phyloP scores from a whole-genome alignment of 768 basidiomycete genomes.

The Pleurotus cornucopiae region DNA sequence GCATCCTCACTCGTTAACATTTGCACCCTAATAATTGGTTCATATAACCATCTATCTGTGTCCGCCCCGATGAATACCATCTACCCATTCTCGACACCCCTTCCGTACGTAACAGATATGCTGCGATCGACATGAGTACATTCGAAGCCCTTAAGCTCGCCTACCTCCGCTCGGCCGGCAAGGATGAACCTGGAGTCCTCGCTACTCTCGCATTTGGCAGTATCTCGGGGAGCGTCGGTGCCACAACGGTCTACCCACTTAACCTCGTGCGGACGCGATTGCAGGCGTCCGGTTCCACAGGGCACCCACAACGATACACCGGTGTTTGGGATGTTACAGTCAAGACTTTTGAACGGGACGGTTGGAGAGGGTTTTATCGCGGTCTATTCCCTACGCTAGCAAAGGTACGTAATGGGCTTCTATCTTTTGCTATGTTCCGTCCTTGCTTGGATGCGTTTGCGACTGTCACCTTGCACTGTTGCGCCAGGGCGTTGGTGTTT shows the following conservation, averaged over 20 bases:
- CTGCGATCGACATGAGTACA: conserved; percentile 96
- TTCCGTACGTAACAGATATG: conserved; percentile 46
- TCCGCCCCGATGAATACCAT: background rate
- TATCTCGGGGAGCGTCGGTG: conserved; percentile 89
- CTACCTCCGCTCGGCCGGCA: conserved; percentile 81
- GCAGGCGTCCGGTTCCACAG: conserved; percentile 94
- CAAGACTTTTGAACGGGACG: conserved; percentile 80
- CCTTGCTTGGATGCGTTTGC: too few relatives aligned
- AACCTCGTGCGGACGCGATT: conserved; percentile 91
- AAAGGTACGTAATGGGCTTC: conserved; percentile 49
- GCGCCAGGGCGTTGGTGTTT: too few relatives aligned
- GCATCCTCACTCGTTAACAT: background rate
- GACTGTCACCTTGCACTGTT: too few relatives aligned
- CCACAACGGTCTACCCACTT: conserved; percentile 88
- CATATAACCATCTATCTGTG: conserved; percentile 3
- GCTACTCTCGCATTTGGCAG: conserved; percentile 89
- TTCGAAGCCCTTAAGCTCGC: conserved; percentile 94
- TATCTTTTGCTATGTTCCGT: background rate
- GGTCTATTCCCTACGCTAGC: conserved; percentile 90
- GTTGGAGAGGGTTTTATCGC: conserved; percentile 93
- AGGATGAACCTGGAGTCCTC: conserved; percentile 86
- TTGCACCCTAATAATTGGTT: conserved; percentile 1
- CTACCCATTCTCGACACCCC: background rate
- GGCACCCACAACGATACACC: conserved; percentile 87
- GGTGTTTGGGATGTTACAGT: conserved; percentile 83